These are phyloP conservation scores for Pulveroboletus frians DNA, from an alignment of 768 basidiomycete genomes.

Conservation along the genomic window DNA sequence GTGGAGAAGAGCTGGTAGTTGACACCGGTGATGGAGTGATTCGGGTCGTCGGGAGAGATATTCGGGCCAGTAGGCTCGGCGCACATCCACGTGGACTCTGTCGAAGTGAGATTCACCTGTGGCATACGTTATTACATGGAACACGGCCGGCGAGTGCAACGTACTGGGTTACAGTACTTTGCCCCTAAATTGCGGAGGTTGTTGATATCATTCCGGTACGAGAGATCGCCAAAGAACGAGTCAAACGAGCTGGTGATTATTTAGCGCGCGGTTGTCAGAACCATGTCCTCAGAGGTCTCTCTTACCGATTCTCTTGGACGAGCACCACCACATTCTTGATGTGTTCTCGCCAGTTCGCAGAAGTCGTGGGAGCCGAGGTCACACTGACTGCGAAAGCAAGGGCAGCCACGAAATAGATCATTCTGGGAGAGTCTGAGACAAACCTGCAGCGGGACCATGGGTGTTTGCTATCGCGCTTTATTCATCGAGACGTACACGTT, in stretches of 20 bases:
- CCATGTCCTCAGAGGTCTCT: background rate
- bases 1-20: slow-evolving; percentile 21
- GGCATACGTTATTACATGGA: background rate
- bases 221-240: slow-evolving; percentile 25
- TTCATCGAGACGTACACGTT: slow-evolving; percentile 12
- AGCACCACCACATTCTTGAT: slow-evolving; percentile 26
- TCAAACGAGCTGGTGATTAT: slow-evolving; percentile 19
- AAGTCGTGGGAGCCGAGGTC: background rate
- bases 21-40: slow-evolving; percentile 21
- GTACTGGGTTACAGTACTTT: slow-evolving; percentile 23
- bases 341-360: slow-evolving; percentile 18
- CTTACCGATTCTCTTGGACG: slow-evolving; percentile 25
- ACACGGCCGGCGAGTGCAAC: background rate
- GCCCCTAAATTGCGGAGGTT: slow-evolving; percentile 18
- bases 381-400: slow-evolving; percentile 3
- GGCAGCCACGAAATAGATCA: slow-evolving; percentile 7
- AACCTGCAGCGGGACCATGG: background rate
- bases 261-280: background rate
- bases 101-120: slow-evolving; percentile 13
- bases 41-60: slow-evolving; percentile 23
- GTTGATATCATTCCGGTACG: slow-evolving; percentile 20
- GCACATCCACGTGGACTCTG: slow-evolving; percentile 13
- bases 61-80: slow-evolving; percentile 15
- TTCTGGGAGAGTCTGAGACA: background rate
- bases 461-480: slow-evolving; percentile 5